These are phyloP conservation scores for Metarhizium guizhouense DNA, from an alignment of 2,329 filamentous ascomycete species.

Conservation along the genomic window DNA sequence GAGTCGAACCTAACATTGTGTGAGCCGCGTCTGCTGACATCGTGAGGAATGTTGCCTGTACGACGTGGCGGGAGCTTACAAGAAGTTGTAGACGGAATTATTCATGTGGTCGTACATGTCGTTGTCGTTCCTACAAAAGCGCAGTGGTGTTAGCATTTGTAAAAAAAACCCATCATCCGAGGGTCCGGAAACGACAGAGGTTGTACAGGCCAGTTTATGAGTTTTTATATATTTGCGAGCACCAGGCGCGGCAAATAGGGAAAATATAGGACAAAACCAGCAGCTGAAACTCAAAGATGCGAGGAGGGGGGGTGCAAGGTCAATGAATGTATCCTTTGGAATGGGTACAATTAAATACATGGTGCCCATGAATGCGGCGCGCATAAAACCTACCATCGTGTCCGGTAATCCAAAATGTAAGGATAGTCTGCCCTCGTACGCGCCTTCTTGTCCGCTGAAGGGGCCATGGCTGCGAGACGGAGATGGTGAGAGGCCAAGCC, in stretches of 20 bases:
- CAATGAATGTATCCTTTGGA: neutral
- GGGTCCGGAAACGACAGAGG: neutral
- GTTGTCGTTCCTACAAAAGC: slow-evolving; percentile 66
- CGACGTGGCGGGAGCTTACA: slow-evolving; percentile 34
- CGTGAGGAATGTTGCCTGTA: neutral
- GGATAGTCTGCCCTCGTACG: slow-evolving; percentile 64
- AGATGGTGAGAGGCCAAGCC: neutral
- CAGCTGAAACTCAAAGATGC: no score
- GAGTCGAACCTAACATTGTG: slow-evolving; percentile 61
- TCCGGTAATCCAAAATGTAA: slow-evolving; percentile 73
- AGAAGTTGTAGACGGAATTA: slow-evolving; percentile 76
- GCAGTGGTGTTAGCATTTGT: neutral
- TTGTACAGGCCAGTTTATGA: neutral
- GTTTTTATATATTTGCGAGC: neutral
- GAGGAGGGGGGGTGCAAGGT: neutral
- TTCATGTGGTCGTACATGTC: slow-evolving; percentile 95
- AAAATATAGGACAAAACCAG: no score
- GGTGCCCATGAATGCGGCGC: neutral
- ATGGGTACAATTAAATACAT: neutral
- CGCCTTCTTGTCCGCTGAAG: slow-evolving; percentile 33
- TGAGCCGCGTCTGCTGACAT: neutral
- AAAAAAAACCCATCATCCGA: neutral
- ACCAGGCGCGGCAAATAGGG: no score
- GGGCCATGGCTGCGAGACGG: neutral
- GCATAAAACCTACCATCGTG: slow-evolving; percentile 58